Base-by-base conservation (phyloP, 192 early-diverging fungal species). In the Bifiguratus adelaidae region DNA sequence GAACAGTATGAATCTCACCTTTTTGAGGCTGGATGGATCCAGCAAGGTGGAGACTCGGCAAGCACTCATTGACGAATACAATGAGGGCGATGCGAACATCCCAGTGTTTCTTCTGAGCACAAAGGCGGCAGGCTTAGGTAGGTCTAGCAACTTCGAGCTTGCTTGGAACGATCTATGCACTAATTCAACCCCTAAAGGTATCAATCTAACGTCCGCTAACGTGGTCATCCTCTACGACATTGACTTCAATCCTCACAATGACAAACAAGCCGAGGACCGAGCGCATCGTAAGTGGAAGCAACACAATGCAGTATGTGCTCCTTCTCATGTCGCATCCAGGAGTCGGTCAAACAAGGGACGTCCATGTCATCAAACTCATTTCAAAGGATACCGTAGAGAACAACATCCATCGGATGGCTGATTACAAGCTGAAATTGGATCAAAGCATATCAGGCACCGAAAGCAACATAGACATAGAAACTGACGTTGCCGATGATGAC, bases 171-270 rank as follows among this genome's bases (percentile, higher is more conserved):
- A n/a, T n/a, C n/a, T n/a, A n/a, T n/a, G n/a, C n/a, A n/a, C n/a
- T n/a, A n/a, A n/a, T n/a, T n/a, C n/a, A n/a, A n/a, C n/a, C n/a
- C n/a, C n/a, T n/a, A n/a, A n/a, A n/a, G 87, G 87, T 32, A 80
- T 90, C 44, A 90, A 90, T 44, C 41, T 90, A 52, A 85, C 85
- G 1, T 62, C 76, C 4, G 85, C 87, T 23, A 83, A 83, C 45
- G 72, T 82, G 3, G 87, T 90, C 4, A 77, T 87, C n/a, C 67
- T 84, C 37, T 81, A 73, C 48, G 82, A 83, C 26, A 29, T 82
- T 38, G 92, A 92, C 18, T 89, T 84, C 52, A 95, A 95, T 42
- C 92, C 92, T 1, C 89, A 91, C 12, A 80, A 85, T 37, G 86
- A 85, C 44, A 67, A 69, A 18, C 84, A 89, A 55, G 92, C 92